Evolutionary conservation across 2,329 filamentous ascomycete genomes (phyloP).

Genomic region (Dothidotthia symphoricarpi): DNA sequence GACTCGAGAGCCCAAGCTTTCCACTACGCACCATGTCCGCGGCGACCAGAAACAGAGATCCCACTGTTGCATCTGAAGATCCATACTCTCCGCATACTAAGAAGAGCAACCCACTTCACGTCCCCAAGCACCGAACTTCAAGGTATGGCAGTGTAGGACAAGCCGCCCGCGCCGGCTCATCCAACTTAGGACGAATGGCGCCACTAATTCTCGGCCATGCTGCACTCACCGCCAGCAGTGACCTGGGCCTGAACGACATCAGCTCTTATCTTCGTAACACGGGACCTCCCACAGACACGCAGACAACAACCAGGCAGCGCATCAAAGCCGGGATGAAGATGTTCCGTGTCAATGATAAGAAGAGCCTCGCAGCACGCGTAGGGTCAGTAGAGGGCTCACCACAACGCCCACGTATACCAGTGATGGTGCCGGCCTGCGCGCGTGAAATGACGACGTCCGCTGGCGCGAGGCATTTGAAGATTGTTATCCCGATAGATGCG

Average conservation of each 20-base stretch:
- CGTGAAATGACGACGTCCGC: conserved; percentile 29
- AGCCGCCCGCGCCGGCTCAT: conserved; percentile 17
- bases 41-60: conserved; percentile 21
- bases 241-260: conserved; percentile 31
- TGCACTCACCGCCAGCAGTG: conserved; percentile 27
- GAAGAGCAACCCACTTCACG: conserved; percentile 9
- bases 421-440: conserved; percentile 24
- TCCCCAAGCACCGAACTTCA: conserved; percentile 11
- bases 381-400: conserved; percentile 23
- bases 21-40: conserved; percentile 12
- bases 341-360: conserved; percentile 26
- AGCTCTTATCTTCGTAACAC: conserved; percentile 33
- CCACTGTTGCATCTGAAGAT: conserved; percentile 22
- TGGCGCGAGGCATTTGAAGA: conserved; percentile 32
- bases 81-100: conserved; percentile 25
- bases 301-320: conserved; percentile 8
- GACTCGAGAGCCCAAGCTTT: conserved; percentile 19
- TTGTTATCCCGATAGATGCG: conserved; percentile 24
- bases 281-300: conserved; percentile 20
- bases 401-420: conserved; percentile 13
- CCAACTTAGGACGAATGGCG: conserved; percentile 26
- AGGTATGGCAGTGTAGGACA: conserved; percentile 10
- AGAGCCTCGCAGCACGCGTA: conserved; percentile 22
- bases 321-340: conserved; percentile 22
- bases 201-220: conserved; percentile 36